Evolutionary conservation across 2,329 filamentous ascomycete species (phyloP).

Genomic region (Xylariomycetidae sp.): DNA sequence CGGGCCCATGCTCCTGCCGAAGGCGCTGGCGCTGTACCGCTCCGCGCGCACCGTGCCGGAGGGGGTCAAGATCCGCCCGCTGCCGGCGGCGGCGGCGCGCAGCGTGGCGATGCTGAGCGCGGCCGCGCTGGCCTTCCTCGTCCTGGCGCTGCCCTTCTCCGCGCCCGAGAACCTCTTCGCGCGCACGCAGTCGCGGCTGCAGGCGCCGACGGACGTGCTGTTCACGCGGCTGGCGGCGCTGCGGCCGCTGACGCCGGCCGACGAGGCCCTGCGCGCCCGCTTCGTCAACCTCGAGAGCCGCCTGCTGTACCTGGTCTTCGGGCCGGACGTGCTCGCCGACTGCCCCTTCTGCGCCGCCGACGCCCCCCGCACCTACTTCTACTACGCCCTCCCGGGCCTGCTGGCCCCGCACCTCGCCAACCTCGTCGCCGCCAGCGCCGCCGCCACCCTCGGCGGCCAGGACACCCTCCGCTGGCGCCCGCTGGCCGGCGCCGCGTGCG

Average conservation of each 20-base stretch:
- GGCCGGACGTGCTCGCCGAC: conserved; percentile 63
- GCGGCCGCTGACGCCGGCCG: conserved; percentile 51
- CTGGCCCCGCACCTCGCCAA: conserved; percentile 76
- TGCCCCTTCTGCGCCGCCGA: conserved; percentile 81
- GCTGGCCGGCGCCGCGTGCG: conserved; percentile 58
- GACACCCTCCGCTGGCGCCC: conserved; percentile 64
- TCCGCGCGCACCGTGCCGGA: conserved; percentile 40
- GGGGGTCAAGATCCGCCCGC: conserved; percentile 46
- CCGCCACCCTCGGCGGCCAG: conserved; percentile 53
- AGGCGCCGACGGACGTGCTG: conserved; percentile 77
- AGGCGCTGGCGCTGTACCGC: conserved; percentile 59
- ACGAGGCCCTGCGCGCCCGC: conserved; percentile 60
- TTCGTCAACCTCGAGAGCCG: conserved; percentile 67
- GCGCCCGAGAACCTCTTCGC: conserved; percentile 77
- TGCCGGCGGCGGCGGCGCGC: conserved; percentile 47
- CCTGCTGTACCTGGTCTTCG: conserved; percentile 77
- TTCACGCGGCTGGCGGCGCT: conserved; percentile 66
- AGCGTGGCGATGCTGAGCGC: conserved; percentile 55
- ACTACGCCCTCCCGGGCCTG: conserved; percentile 72
- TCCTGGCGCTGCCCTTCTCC: conserved; percentile 59
- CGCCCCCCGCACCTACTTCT: conserved; percentile 63
- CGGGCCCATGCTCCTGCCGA: conserved; percentile 66
- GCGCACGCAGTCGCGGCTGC: conserved; percentile 71
- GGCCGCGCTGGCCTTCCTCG: conserved; percentile 42
- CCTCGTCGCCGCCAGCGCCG: conserved; percentile 62